Evolutionary conservation across 2,329 filamentous ascomycete genomes (phyloP).

Genomic region (Cladosporium sp.): DNA sequence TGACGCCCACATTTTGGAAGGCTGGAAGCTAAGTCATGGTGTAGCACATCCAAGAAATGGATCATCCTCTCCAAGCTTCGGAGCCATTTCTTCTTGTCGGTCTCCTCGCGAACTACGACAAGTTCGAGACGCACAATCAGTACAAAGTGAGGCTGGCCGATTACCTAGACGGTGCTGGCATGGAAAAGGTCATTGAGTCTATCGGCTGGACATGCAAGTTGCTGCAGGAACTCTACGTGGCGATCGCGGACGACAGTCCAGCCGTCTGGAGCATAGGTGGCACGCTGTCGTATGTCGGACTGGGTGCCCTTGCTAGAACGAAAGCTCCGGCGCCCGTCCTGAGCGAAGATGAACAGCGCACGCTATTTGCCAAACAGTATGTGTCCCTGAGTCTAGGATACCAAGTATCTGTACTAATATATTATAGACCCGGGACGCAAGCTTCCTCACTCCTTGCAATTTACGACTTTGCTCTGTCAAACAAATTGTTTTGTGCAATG

Average conservation of each 20-base stretch:
- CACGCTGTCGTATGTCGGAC: constrained; percentile 80
- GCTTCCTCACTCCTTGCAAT: constrained; percentile 79
- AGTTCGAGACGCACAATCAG: constrained; percentile 97
- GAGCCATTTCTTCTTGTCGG: constrained; percentile 82
- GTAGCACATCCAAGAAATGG: constrained; percentile 45
- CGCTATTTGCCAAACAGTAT: constrained; percentile 77
- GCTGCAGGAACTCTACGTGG: constrained; percentile 75
- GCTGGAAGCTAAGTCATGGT: constrained; percentile 57
- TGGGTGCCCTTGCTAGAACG: constrained; percentile 69
- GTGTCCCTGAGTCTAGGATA: constrained; percentile 34
- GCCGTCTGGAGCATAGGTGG: constrained; percentile 84
- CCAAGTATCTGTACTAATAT: background rate
- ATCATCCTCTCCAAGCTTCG: constrained; percentile 60
- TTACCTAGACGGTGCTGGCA: constrained; percentile 89
- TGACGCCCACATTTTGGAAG: background rate
- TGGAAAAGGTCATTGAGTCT: constrained; percentile 76
- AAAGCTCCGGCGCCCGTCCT: constrained; percentile 63
- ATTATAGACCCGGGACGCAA: constrained; percentile 71
- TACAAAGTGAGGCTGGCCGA: constrained; percentile 90
- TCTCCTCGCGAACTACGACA: constrained; percentile 95
- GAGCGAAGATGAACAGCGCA: constrained; percentile 78
- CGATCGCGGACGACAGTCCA: constrained; percentile 84
- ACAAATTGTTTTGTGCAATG: constrained; percentile 91
- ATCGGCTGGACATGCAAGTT: constrained; percentile 71
- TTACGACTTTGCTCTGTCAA: constrained; percentile 92